Evolutionary conservation across 2,329 filamentous ascomycete genomes (phyloP).

Genomic region (Helotiales sp.): DNA sequence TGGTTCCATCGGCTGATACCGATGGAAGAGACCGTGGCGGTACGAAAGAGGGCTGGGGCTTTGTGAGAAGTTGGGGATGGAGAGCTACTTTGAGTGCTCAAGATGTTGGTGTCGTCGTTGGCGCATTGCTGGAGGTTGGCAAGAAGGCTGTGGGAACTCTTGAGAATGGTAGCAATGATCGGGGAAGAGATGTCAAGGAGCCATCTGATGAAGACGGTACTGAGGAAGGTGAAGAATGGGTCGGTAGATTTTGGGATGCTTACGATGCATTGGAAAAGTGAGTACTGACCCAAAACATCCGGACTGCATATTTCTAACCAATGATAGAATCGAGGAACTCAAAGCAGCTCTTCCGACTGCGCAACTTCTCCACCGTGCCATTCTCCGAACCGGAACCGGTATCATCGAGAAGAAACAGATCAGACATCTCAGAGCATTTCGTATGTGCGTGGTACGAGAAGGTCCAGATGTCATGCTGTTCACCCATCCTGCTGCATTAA

Average conservation of each 20-base stretch:
- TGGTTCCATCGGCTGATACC: conserved; percentile 80
- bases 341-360: conserved; percentile 80
- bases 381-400: conserved; percentile 88
- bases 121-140: conserved; percentile 91
- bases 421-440: conserved; percentile 87
- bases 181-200: conserved; percentile 49
- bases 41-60: conserved; percentile 92
- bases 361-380: conserved; percentile 88
- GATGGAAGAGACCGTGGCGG: conserved; percentile 72
- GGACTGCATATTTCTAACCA: conserved; percentile 39
- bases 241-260: conserved; percentile 71
- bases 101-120: conserved; percentile 91
- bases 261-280: conserved; percentile 75
- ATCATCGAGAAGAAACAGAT: conserved; percentile 94
- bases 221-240: conserved; percentile 66
- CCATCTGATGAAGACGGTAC: conserved; percentile 51
- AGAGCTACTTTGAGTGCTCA: conserved; percentile 90
- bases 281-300: conserved; percentile 39
- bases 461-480: conserved; percentile 91
- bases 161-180: conserved; percentile 40
- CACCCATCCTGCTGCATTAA: conserved; percentile 88
- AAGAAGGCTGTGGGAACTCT: conserved; percentile 48
- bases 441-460: conserved; percentile 95
- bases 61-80: conserved; percentile 97
- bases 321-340: conserved; percentile 71